These are phyloP conservation scores for Pseudonitzschia multistriata DNA, from an alignment of 108 stramenopile species.

Conservation along the genomic window DNA sequence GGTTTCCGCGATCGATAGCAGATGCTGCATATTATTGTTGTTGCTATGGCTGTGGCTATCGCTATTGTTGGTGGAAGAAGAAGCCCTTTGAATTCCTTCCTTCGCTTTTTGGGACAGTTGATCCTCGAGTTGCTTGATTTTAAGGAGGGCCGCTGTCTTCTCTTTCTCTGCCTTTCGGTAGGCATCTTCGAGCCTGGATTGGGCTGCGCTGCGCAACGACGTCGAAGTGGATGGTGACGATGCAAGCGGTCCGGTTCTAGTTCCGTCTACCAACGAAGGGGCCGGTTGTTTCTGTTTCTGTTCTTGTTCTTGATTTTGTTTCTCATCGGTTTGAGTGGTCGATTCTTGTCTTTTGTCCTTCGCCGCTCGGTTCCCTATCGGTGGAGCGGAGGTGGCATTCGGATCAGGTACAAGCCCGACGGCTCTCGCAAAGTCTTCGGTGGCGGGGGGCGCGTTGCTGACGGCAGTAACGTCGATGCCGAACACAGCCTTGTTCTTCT, in stretches of 20 bases:
- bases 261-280: no score
- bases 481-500: neutral
- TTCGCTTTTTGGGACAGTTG: neutral
- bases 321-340: no score
- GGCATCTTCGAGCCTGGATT: constrained; percentile 23
- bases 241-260: neutral
- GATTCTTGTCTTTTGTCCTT: no score
- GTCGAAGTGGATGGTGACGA: neutral
- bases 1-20: constrained; percentile 33
- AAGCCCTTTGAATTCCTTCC: constrained; percentile 8
- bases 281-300: neutral
- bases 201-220: neutral
- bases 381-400: no score
- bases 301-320: neutral
- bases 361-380: no score
- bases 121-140: constrained; percentile 26
- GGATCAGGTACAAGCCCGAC: neutral
- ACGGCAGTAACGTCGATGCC: neutral
- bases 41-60: neutral
- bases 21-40: constrained; percentile 10
- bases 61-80: neutral
- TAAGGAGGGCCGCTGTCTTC: constrained; percentile 31
- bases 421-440: constrained; percentile 12
- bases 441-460: neutral
- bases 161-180: constrained; percentile 33